Conservation (phyloP, 768 basidiomycete species). For the Amanita molliuscula region DNA sequence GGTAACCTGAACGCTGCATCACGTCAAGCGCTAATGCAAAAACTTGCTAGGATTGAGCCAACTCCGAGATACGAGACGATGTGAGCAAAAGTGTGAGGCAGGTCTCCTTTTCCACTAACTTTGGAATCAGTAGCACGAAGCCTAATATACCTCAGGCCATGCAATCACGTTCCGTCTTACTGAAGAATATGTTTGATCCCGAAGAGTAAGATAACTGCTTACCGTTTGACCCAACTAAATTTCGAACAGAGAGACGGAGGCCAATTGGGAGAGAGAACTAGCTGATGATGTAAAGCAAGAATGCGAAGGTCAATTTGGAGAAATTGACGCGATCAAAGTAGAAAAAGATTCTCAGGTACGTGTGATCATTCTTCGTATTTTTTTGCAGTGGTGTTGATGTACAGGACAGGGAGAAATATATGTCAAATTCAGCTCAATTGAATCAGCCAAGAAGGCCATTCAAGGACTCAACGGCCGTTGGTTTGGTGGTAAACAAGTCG, state of each 20-base stretch:
- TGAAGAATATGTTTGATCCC: conserved; percentile 97
- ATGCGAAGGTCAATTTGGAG: conserved; percentile 85
- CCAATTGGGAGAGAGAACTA: conserved; percentile 94
- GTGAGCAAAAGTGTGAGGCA: conserved; percentile 29
- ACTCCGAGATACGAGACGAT: conserved; percentile 46
- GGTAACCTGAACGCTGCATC: conserved; percentile 98
- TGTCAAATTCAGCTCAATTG: conserved; percentile 77
- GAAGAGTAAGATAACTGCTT: conserved; percentile 60
- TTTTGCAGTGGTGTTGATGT: conserved; percentile 5
- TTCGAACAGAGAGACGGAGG: conserved; percentile 73
- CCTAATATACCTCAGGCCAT: conserved; percentile 77
- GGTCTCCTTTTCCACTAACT: conserved; percentile 8
- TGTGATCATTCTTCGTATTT: not conserved
- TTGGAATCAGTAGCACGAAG: conserved; percentile 37
- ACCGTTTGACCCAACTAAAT: not conserved
- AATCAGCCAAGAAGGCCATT: conserved; percentile 73
- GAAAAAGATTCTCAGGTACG: conserved; percentile 87
- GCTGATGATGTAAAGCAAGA: conserved; percentile 95
- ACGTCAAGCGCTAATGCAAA: conserved; percentile 99
- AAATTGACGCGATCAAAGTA: conserved; percentile 80
- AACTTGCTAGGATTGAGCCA: conserved; percentile 92
- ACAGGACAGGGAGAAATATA: conserved; percentile 85
- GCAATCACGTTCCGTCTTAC: conserved; percentile 81
- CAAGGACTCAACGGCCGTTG: conserved; percentile 92
- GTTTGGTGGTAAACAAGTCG: conserved; percentile 90